phyloP scores from a whole-genome alignment of 2,329 filamentous ascomycete genomes.

The Penicillium sp. region DNA sequence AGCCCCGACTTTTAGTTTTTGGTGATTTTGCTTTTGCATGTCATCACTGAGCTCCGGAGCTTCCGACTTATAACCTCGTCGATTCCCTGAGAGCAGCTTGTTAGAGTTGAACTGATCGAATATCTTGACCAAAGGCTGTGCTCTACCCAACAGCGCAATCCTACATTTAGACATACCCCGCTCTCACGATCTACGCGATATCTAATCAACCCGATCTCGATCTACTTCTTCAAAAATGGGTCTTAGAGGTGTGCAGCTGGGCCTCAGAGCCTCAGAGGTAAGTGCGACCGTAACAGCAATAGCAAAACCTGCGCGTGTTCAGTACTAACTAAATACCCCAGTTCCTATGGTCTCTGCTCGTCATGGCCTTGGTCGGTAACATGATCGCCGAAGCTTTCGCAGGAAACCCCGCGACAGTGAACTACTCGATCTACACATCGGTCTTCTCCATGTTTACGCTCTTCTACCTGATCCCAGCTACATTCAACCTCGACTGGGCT shows the following conservation, averaged over 20 bases:
- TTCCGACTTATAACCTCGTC: conserved; percentile 31
- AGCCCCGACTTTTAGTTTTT: conserved; percentile 20
- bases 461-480: conserved; percentile 49
- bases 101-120: background rate
- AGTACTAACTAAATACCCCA: conserved; percentile 29
- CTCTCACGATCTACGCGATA: conserved; percentile 10
- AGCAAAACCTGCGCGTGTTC: background rate
- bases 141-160: too few relatives aligned
- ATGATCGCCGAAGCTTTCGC: conserved; percentile 55
- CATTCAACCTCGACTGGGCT: conserved; percentile 41
- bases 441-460: conserved; percentile 51
- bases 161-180: background rate
- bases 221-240: conserved; percentile 22
- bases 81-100: background rate
- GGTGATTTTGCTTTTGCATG: conserved; percentile 21
- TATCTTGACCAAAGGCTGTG: too few relatives aligned
- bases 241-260: conserved; percentile 29
- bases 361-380: conserved; percentile 63
- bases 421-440: conserved; percentile 52
- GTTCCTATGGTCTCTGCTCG: conserved; percentile 60
- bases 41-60: conserved; percentile 33
- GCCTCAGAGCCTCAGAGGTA: conserved; percentile 37
- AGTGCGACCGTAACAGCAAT: background rate
- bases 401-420: conserved; percentile 59
- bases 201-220: conserved; percentile 8